A percentile compares a stretch with the other conserved stretches of the same genome.
These are phyloP conservation scores for Arxiozyma bovina DNA, from an alignment of 1,139 yeast species.

Conservation along the genomic window DNA sequence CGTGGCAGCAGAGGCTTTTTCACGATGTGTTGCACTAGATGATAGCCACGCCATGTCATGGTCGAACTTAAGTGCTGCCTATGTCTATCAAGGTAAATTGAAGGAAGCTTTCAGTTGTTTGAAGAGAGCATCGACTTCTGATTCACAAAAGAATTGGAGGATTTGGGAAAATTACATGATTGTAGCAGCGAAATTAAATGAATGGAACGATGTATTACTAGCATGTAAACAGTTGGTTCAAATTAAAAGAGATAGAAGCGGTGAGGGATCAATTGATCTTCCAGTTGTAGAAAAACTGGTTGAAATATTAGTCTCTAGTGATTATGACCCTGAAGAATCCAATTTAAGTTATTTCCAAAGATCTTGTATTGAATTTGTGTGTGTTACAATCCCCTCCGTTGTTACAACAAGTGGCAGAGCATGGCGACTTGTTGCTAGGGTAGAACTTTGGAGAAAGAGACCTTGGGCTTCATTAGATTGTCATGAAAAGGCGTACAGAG, in stretches of 20 bases:
- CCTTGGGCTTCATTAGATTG: constrained; percentile 87
- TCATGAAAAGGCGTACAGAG: constrained; percentile 80
- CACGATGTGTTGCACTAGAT: constrained; percentile 82
- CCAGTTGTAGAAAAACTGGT: constrained; percentile 69
- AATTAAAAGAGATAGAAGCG: constrained; percentile 41
- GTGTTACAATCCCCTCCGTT: constrained; percentile 56
- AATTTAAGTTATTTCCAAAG: constrained; percentile 46
- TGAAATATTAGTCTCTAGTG: constrained; percentile 49
- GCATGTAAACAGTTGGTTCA: constrained; percentile 61
- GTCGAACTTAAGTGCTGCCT: constrained; percentile 88
- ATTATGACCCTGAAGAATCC: constrained; percentile 38
- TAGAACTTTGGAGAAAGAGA: constrained; percentile 74
- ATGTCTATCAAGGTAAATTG: constrained; percentile 53
- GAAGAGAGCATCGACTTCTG: constrained; percentile 66
- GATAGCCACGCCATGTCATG: constrained; percentile 78
- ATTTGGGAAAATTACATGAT: constrained; percentile 81
- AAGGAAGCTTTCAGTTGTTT: constrained; percentile 79
- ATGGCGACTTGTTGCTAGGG: constrained; percentile 79
- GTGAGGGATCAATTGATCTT: constrained; percentile 65
- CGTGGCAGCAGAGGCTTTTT: constrained; percentile 85
- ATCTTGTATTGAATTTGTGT: constrained; percentile 60
- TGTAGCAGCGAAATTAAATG: constrained; percentile 70
- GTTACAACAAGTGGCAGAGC: constrained; percentile 63
- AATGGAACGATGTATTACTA: constrained; percentile 79
- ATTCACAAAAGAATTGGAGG: constrained; percentile 72